phyloP scores from a whole-genome alignment of 2,329 filamentous ascomycete genomes.

The Aspergillus pseudonomiae region DNA sequence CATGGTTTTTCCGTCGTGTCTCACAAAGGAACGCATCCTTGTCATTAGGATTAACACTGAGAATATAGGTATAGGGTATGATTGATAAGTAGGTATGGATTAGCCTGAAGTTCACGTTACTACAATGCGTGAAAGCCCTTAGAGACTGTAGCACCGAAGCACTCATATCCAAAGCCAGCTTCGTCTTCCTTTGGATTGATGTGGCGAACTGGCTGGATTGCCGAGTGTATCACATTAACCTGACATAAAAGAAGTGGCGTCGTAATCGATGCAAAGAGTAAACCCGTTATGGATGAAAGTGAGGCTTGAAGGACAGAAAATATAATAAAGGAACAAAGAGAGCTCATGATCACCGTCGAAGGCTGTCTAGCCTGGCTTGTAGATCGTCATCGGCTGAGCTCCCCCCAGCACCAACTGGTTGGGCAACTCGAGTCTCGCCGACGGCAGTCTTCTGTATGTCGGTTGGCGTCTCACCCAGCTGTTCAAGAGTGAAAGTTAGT shows the following conservation, averaged over 20 bases:
- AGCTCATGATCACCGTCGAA: slow-evolving; percentile 57
- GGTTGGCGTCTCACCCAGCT: slow-evolving; percentile 91
- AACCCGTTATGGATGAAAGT: not conserved
- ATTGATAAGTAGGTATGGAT: not conserved
- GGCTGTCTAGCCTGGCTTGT: slow-evolving; percentile 87
- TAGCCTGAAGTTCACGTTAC: not conserved
- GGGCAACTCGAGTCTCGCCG: slow-evolving; percentile 77
- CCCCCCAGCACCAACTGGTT: slow-evolving; percentile 68
- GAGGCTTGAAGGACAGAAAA: not conserved
- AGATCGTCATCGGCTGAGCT: slow-evolving; percentile 80
- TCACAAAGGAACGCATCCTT: no score
- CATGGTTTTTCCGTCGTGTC: not conserved
- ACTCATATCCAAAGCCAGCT: not conserved
- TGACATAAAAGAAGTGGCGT: not conserved
- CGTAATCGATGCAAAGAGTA: slow-evolving; percentile 1
- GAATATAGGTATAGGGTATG: not conserved
- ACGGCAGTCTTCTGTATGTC: slow-evolving; percentile 75
- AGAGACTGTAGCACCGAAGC: not conserved
- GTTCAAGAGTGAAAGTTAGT: slow-evolving; percentile 28
- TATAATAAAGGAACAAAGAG: not conserved
- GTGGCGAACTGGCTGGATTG: not conserved
- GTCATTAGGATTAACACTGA: no score
- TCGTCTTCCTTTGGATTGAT: not conserved
- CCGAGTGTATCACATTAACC: not conserved
- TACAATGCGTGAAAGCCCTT: not conserved